Evolutionary conservation across 495 filamentous ascomycete species (phyloP).

Genomic region (Penicillium paxilli): DNA sequence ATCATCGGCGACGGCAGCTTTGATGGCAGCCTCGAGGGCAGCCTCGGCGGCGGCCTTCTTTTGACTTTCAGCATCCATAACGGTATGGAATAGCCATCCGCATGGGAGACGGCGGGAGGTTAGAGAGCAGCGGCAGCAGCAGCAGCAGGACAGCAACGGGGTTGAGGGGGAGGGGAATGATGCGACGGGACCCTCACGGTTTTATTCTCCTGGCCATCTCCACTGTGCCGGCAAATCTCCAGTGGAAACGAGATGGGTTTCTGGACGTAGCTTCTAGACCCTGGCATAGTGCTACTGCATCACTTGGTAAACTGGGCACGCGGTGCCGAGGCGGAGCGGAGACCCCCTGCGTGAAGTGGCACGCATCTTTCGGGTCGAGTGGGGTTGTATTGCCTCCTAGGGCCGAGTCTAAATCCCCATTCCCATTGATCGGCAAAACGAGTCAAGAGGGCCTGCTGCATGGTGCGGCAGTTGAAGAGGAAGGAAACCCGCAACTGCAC

Average conservation of each 20-base stretch:
- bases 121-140: no score
- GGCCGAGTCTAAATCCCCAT: slow-evolving; percentile 15
- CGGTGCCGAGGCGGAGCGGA: slow-evolving; percentile 5
- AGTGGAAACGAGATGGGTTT: slow-evolving; percentile 7
- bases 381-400: slow-evolving; percentile 18
- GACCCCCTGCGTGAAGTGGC: slow-evolving; percentile 5
- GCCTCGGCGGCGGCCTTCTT: slow-evolving; percentile 7
- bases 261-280: slow-evolving; percentile 12
- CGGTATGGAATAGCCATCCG: slow-evolving; percentile 10
- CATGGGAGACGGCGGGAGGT: neutral
- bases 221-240: slow-evolving; percentile 10
- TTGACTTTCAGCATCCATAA: slow-evolving; percentile 15
- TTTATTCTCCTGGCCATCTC: slow-evolving; percentile 20
- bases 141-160: neutral
- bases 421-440: slow-evolving; percentile 17
- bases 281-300: neutral
- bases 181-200: slow-evolving; percentile 8
- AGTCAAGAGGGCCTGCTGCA: neutral
- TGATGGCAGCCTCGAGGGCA: slow-evolving; percentile 3
- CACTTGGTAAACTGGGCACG: neutral
- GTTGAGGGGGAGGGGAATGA: neutral
- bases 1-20: slow-evolving; percentile 13
- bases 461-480: neutral
- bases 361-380: slow-evolving; percentile 7
- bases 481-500: neutral